Conservation (phyloP, 257 asterid species). For the Capsicum rhomboideum region DNA sequence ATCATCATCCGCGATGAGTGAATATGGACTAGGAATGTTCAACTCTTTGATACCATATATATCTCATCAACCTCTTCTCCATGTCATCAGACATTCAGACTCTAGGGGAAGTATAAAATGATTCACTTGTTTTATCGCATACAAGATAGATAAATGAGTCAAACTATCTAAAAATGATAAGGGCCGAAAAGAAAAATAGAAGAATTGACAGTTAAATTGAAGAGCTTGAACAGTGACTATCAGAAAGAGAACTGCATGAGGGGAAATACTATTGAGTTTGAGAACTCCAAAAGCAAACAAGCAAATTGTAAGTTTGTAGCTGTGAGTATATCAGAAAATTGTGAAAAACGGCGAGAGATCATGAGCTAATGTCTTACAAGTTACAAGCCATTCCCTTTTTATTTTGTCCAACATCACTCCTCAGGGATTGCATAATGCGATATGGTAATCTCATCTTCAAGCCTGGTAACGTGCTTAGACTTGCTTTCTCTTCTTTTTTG, state of each 20-base stretch:
- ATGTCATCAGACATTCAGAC: too few species aligned
- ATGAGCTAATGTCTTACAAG: neutral
- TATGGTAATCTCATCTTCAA: slow-evolving; percentile 1
- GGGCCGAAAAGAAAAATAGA: neutral
- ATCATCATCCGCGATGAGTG: neutral
- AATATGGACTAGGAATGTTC: neutral
- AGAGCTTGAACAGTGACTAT: neutral
- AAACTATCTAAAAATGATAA: too few species aligned
- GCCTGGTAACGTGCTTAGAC: slow-evolving; percentile 32
- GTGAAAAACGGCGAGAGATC: neutral
- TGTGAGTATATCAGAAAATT: neutral
- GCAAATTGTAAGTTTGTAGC: neutral
- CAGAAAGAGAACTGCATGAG: neutral
- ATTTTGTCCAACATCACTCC: neutral
- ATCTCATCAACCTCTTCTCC: neutral
- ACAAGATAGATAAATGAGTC: too few species aligned
- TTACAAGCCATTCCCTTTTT: neutral
- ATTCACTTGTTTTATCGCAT: neutral
- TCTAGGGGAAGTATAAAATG: too few species aligned
- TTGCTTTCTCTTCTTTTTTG: slow-evolving; percentile 33
- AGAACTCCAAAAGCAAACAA: neutral
- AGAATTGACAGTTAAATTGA: neutral
- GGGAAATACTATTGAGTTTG: neutral
- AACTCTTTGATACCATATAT: neutral
- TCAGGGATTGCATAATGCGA: neutral